Conservation (phyloP, 225 moss, liverwort and hornwort genomes). For the Ulota crispa region DNA sequence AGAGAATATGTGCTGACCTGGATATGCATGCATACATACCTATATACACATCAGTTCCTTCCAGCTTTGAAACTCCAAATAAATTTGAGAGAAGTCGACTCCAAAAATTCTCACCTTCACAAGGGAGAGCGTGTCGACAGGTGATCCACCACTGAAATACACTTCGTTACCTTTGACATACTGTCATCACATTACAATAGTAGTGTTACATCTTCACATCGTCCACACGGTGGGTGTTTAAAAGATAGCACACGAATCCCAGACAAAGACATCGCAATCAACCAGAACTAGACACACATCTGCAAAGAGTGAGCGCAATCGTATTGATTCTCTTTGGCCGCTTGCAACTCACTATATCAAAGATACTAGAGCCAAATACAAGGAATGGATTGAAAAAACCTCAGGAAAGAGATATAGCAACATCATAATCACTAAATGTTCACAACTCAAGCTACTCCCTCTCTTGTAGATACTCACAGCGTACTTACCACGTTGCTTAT, state of each 20-base stretch:
- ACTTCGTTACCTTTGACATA: constrained; percentile 56
- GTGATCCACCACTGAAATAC: constrained; percentile 78
- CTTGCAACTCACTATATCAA: neutral
- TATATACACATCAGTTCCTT: neutral
- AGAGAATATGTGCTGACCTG: neutral
- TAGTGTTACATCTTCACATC: neutral
- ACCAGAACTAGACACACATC: neutral
- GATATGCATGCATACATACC: neutral
- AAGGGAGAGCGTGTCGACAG: constrained; percentile 65
- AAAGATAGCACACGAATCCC: neutral
- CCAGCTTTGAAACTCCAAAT: neutral
- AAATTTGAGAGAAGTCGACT: neutral
- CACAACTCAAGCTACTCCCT: neutral
- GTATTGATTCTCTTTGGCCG: neutral
- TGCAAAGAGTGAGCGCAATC: constrained; percentile 6
- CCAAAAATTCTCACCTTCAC: constrained; percentile 59
- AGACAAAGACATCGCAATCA: neutral
- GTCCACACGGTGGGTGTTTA: neutral
- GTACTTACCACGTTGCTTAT: constrained; percentile 64
- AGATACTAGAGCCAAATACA: neutral
- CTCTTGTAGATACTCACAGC: neutral
- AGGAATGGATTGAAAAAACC: neutral
- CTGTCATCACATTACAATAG: constrained; percentile 45
- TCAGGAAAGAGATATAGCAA: neutral
- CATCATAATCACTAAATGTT: neutral